A percentile compares a stretch with the other conserved stretches of the same genome.
These are phyloP conservation scores for Spergularia bocconei DNA, from an alignment of 148 eudicot genomes.

Conservation along the genomic window DNA sequence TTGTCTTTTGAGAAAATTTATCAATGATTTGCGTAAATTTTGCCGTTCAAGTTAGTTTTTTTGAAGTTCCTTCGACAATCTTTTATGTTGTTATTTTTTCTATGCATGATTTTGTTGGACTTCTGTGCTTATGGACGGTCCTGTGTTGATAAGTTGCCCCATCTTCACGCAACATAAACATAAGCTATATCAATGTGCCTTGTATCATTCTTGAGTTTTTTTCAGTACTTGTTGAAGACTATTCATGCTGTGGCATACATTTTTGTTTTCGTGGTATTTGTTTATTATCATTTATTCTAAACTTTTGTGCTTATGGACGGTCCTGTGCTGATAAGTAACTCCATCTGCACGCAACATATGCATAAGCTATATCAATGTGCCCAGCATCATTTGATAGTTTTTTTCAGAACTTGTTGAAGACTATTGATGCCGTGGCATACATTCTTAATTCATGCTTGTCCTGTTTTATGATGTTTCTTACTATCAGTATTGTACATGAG, in stretches of 20 bases:
- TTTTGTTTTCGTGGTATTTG: neutral
- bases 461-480: neutral
- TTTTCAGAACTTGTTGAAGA: neutral
- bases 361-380: slow-evolving; percentile 23
- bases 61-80: neutral
- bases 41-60: neutral
- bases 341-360: slow-evolving; percentile 26
- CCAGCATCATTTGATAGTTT: neutral
- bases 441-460: neutral
- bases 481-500: neutral
- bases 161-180: slow-evolving; percentile 28
- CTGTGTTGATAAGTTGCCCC: slow-evolving; percentile 28
- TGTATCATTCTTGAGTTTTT: neutral
- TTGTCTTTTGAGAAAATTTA: neutral
- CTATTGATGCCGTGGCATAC: slow-evolving; percentile 14
- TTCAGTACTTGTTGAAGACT: neutral
- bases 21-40: slow-evolving; percentile 17
- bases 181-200: slow-evolving; percentile 30
- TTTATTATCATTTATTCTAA: neutral
- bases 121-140: slow-evolving; percentile 31
- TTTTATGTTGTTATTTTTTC: neutral
- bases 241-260: slow-evolving; percentile 24
- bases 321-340: slow-evolving; percentile 24
- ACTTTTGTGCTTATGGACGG: slow-evolving; percentile 23
- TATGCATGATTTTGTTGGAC: neutral